Conservation (phyloP, 2,329 filamentous ascomycete species). For the Xylaria sp. region DNA sequence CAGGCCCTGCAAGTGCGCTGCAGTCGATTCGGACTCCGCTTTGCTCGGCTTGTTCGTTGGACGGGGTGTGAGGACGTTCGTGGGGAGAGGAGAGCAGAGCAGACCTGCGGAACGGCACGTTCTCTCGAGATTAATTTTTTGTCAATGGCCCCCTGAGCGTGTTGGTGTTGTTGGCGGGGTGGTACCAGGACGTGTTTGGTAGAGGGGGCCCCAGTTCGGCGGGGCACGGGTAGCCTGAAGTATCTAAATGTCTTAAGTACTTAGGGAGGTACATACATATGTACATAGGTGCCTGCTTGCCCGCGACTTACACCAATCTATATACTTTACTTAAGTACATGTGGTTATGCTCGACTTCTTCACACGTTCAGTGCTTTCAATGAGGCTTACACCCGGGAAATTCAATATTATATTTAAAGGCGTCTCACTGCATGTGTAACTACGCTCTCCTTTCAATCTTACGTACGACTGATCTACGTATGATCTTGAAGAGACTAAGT, state of each 20-base stretch:
- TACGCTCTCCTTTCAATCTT: neutral
- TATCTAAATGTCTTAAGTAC: no score
- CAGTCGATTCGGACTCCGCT: constrained; percentile 11
- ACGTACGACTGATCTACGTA: neutral
- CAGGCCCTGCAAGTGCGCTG: constrained; percentile 15
- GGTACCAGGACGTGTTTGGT: constrained; percentile 7
- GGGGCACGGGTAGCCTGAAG: neutral
- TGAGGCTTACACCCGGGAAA: neutral
- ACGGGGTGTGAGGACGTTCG: neutral
- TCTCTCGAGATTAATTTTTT: constrained; percentile 13
- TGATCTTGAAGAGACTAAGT: neutral
- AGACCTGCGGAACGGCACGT: neutral
- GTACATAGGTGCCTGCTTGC: neutral
- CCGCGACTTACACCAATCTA: no score
- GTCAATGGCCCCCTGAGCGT: constrained; percentile 9
- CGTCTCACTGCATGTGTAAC: neutral
- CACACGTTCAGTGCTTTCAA: neutral
- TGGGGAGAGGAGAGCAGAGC: neutral
- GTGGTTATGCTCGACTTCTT: neutral
- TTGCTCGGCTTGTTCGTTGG: neutral
- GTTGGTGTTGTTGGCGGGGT: constrained; percentile 19
- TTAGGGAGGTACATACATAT: no score
- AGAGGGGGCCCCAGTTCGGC: constrained; percentile 12
- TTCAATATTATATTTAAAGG: neutral
- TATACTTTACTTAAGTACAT: no score